Conservation (phyloP, 2,329 filamentous ascomycete species). For the Aureobasidium mangrovei region DNA sequence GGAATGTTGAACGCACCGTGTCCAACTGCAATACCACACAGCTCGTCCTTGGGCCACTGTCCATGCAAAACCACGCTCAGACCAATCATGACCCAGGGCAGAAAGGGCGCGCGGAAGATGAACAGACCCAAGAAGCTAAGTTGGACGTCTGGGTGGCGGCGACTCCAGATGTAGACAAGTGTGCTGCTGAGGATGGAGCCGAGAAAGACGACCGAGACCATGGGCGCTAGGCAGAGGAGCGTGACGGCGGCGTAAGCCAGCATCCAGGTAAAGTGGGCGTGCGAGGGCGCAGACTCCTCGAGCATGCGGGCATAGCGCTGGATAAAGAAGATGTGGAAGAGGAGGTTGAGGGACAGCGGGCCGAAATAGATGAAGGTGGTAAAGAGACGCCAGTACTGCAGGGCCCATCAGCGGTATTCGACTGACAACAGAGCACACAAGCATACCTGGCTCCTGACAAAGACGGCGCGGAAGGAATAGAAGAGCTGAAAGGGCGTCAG, state of each 20-base stretch:
- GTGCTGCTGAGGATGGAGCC: constrained; percentile 90
- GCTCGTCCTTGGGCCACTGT: constrained; percentile 85
- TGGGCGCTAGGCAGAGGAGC: constrained; percentile 71
- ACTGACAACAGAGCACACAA: not conserved
- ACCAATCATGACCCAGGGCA: constrained; percentile 91
- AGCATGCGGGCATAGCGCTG: constrained; percentile 92
- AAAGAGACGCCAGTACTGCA: constrained; percentile 88
- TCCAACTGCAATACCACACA: constrained; percentile 88
- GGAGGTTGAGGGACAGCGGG: constrained; percentile 81
- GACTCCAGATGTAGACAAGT: constrained; percentile 95
- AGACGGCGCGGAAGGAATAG: constrained; percentile 90
- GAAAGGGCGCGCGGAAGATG: constrained; percentile 85
- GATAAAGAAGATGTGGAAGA: constrained; percentile 98
- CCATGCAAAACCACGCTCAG: constrained; percentile 90
- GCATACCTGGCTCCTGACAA: constrained; percentile 78
- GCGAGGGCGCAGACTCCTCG: constrained; percentile 88
- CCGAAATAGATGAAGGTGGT: constrained; percentile 98
- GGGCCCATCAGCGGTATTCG: not conserved
- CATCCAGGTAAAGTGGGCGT: constrained; percentile 92
- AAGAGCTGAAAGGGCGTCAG: constrained; percentile 92
- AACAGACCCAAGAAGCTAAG: constrained; percentile 73
- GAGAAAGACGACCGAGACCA: constrained; percentile 86
- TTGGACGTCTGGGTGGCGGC: constrained; percentile 83
- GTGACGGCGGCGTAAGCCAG: constrained; percentile 75
- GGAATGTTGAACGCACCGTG: constrained; percentile 46